Evolutionary conservation across 805 yeast species (phyloP), one percentile per base, ranked within the genome.

Genomic region (Babjeviella inositovora): DNA sequence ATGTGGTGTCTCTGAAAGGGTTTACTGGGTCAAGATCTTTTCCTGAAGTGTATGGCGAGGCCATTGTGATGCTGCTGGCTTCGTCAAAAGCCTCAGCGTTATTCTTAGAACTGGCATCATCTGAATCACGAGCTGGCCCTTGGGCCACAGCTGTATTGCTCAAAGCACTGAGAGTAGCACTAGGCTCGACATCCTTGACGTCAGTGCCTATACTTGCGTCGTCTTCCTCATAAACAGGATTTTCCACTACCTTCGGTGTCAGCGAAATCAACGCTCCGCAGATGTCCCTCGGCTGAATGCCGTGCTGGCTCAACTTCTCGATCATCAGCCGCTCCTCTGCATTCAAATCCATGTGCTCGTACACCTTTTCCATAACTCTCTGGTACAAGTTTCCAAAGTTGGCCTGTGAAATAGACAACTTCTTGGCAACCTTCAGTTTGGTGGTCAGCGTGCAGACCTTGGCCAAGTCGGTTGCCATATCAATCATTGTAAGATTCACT

Each of bases 281-380:
- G 23, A 90, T 57, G 47, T 87, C 97, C 5, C 43, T 39, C 0
- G 79, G 69, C 32, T 69, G 69, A 9, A 90, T 68, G 3, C 94
- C 93, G 43, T 90, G 97, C 8, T 69, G 53, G 19, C 93, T 71
- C 28, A 90, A 52, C 28, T 70, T 72, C 38, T 85, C 93, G 23
- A 90, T 77, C 97, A 90, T 90, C 18, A 55, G 45, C 28, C 73
- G 65, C 45, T 90, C 98, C 8, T 72, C 81, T n/a, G 64, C 64
- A 8, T 51, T 45, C 7, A 90, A 49, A n/a, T 70, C 84, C 51
- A 90, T 52, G 47, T 90, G 98, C 7, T 66, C 69, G 35, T 82
- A 84, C 8, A 90, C 39, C 30, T 77, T 62, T 21, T 66, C 51
- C 61, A 74, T 71, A 9, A 82, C 63, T 30, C 64, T 64, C 41